Percentiles rank a stretch among this genome's conserved stretches.
phyloP scores from a whole-genome alignment of 306 rosid genomes.

The Prunus mume region DNA sequence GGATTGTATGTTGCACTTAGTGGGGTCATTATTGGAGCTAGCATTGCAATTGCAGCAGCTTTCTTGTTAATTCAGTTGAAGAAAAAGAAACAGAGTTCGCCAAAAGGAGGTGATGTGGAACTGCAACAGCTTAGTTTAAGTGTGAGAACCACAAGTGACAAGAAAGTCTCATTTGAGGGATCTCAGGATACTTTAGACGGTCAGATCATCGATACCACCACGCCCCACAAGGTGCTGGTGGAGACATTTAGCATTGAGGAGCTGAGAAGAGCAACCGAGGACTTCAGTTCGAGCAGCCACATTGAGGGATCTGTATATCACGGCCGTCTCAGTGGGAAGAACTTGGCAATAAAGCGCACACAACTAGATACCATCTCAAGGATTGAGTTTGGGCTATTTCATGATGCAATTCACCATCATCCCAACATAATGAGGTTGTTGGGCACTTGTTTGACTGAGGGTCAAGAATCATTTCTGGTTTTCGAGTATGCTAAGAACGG shows the following conservation, averaged over 20 bases:
- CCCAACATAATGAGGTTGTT: slow-evolving; percentile 72
- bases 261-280: slow-evolving; percentile 71
- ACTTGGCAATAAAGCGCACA: slow-evolving; percentile 60
- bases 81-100: slow-evolving; percentile 43
- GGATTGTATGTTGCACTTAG: slow-evolving; percentile 47
- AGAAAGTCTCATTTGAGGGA: slow-evolving; percentile 80
- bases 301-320: slow-evolving; percentile 80
- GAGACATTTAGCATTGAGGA: slow-evolving; percentile 62
- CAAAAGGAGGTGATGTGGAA: slow-evolving; percentile 63
- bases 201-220: slow-evolving; percentile 29
- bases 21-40: slow-evolving; percentile 45
- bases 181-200: slow-evolving; percentile 44
- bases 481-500: slow-evolving; percentile 85
- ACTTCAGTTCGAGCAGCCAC: slow-evolving; percentile 64
- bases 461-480: slow-evolving; percentile 54
- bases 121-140: slow-evolving; percentile 78
- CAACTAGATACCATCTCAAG: slow-evolving; percentile 37
- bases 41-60: slow-evolving; percentile 45
- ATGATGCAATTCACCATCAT: slow-evolving; percentile 53
- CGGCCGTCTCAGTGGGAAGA: slow-evolving; percentile 77
- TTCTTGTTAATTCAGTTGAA: slow-evolving; percentile 49
- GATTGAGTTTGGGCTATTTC: slow-evolving; percentile 54
- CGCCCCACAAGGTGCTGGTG: slow-evolving; percentile 38
- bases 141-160: slow-evolving; percentile 74
- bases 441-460: slow-evolving; percentile 58